Conservation (phyloP, 306 rosid genomes). For the Hippophae rhamnoides region DNA sequence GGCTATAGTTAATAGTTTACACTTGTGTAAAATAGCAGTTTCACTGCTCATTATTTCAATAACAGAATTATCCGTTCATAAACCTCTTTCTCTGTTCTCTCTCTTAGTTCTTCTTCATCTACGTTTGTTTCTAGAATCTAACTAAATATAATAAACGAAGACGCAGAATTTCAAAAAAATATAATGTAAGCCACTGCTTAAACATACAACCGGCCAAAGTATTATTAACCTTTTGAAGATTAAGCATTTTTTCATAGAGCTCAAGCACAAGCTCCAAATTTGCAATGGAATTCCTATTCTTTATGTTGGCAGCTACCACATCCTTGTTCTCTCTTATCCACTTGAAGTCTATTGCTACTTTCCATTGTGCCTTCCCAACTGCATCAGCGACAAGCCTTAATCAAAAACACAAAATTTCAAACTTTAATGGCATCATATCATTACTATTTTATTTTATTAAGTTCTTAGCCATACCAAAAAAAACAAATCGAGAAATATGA, state of each 20-base stretch:
- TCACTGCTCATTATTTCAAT: too few species aligned
- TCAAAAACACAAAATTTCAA: not conserved
- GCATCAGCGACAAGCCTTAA: constrained; percentile 5
- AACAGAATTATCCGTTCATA: too few species aligned
- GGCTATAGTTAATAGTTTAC: too few species aligned
- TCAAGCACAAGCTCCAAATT: constrained; percentile 72
- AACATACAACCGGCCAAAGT: not conserved
- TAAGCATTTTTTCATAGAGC: constrained; percentile 55
- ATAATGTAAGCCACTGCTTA: not conserved
- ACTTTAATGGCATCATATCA: not conserved
- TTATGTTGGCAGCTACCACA: constrained; percentile 54
- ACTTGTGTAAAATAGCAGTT: too few species aligned
- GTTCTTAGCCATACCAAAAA: not conserved
- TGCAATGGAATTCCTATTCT: constrained; percentile 65
- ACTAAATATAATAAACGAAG: not conserved
- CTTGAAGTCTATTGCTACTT: constrained; percentile 82
- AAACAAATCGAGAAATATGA: constrained; percentile 1
- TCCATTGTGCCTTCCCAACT: constrained; percentile 73
- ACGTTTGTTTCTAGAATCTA: not conserved
- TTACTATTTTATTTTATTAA: not conserved
- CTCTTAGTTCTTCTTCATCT: too few species aligned
- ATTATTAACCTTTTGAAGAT: constrained; percentile 69
- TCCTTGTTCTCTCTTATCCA: constrained; percentile 92
- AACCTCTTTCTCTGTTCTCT: too few species aligned
- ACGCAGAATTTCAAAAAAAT: not conserved